Evolutionary conservation across 495 filamentous ascomycete species (phyloP).

Genomic region (Hyphodiscus hymeniophilus): DNA sequence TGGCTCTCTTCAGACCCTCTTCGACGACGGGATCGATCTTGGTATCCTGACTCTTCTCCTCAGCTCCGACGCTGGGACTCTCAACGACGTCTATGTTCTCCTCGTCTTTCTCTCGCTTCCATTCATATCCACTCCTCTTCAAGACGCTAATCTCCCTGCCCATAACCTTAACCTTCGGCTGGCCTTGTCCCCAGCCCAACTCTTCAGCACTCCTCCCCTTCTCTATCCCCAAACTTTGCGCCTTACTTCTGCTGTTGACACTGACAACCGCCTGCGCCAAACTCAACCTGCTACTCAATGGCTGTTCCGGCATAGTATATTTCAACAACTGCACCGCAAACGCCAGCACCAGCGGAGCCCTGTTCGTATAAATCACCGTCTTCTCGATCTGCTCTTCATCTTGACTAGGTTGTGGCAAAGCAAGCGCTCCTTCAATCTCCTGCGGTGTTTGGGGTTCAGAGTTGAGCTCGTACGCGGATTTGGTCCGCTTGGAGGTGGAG

Average conservation of each 20-base stretch:
- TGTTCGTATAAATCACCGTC: constrained; percentile 60
- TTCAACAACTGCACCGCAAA: constrained; percentile 67
- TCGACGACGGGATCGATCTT: not conserved
- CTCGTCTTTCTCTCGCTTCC: constrained; percentile 26
- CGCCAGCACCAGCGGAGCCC: constrained; percentile 73
- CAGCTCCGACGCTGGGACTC: not conserved
- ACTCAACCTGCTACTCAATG: constrained; percentile 70
- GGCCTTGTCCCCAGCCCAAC: constrained; percentile 66
- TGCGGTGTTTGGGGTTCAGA: constrained; percentile 43
- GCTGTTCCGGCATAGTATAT: constrained; percentile 76
- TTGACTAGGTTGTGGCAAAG: constrained; percentile 43
- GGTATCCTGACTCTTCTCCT: not conserved
- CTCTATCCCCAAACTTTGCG: constrained; percentile 63
- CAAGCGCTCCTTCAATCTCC: constrained; percentile 56
- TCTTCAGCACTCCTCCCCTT: constrained; percentile 57
- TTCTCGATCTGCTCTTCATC: constrained; percentile 51
- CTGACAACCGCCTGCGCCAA: constrained; percentile 74
- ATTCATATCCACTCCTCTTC: constrained; percentile 69
- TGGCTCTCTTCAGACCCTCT: constrained; percentile 6
- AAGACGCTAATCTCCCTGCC: constrained; percentile 64
- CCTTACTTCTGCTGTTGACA: constrained; percentile 66
- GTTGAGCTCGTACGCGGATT: constrained; percentile 29
- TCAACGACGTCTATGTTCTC: not conserved
- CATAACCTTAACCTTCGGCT: constrained; percentile 61
- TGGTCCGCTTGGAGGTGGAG: constrained; percentile 35